Conservation (phyloP, 495 filamentous ascomycete genomes). For the Annulohypoxylon moriforme region DNA sequence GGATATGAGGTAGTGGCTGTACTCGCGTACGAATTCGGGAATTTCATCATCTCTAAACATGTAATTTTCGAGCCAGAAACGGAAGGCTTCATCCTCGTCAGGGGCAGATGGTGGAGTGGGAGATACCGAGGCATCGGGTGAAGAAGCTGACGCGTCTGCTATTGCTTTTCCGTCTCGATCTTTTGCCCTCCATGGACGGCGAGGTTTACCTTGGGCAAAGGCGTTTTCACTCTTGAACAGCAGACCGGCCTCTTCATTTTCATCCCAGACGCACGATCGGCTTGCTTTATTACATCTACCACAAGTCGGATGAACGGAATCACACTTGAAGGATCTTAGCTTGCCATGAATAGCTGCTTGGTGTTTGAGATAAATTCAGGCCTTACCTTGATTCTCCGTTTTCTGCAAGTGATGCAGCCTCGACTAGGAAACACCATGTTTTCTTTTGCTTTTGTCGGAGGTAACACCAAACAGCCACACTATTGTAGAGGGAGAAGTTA, state of each 20-base stretch:
- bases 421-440: slow-evolving; percentile 34
- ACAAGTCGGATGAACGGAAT: slow-evolving; percentile 43
- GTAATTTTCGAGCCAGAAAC: slow-evolving; percentile 29
- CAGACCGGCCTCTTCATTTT: slow-evolving; percentile 42
- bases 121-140: slow-evolving; percentile 4
- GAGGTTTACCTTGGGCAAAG: slow-evolving; percentile 48
- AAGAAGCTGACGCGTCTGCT: slow-evolving; percentile 12
- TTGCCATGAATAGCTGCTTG: neutral
- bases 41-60: slow-evolving; percentile 30
- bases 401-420: slow-evolving; percentile 31
- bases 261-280: slow-evolving; percentile 44
- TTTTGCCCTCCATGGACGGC: slow-evolving; percentile 42
- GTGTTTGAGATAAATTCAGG: neutral
- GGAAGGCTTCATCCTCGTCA: slow-evolving; percentile 27
- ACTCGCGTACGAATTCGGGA: slow-evolving; percentile 38
- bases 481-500: neutral
- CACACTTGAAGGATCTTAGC: slow-evolving; percentile 41
- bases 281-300: slow-evolving; percentile 47
- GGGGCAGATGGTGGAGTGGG: slow-evolving; percentile 12
- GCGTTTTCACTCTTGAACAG: slow-evolving; percentile 52
- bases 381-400: slow-evolving; percentile 32
- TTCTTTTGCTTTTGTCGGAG: neutral
- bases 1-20: slow-evolving; percentile 35
- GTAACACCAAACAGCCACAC: neutral
- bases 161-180: slow-evolving; percentile 1